These are phyloP conservation scores for Allomyces macrogynus DNA, from an alignment of 192 early-diverging fungal genomes.

Conservation along the genomic window DNA sequence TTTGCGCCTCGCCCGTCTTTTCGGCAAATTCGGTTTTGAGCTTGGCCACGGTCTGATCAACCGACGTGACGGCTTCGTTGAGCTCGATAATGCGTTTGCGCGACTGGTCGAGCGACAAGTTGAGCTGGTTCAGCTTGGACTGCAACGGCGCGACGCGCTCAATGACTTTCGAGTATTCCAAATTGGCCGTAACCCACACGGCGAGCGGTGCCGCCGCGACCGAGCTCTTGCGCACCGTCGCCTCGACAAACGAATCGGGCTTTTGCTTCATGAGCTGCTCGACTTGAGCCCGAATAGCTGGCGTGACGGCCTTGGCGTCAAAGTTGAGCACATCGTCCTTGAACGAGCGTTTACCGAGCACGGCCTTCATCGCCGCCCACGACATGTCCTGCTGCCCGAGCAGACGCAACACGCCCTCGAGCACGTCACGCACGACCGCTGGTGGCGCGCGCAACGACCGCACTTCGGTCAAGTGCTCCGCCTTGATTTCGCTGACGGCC, in stretches of 20 bases:
- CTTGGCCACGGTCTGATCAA: conserved; percentile 26
- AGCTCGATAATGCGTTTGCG: conserved; percentile 17
- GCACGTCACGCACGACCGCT: conserved; percentile 36
- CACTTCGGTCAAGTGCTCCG: conserved; percentile 34
- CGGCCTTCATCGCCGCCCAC: conserved; percentile 48
- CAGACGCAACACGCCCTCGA: conserved; percentile 34
- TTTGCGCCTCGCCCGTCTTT: conserved; percentile 36
- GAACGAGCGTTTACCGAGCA: conserved; percentile 37
- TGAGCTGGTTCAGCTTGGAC: conserved; percentile 18
- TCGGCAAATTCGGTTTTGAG: conserved; percentile 26
- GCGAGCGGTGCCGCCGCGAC: conserved; percentile 38
- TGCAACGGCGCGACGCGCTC: conserved; percentile 33
- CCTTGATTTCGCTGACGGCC: conserved; percentile 37
- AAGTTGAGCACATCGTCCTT: conserved; percentile 43
- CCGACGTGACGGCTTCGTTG: conserved; percentile 21
- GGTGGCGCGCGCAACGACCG: conserved; percentile 38
- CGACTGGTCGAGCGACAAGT: conserved; percentile 22
- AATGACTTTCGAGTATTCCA: conserved; percentile 31
- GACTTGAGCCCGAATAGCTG: conserved; percentile 24
- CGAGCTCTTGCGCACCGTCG: conserved; percentile 24
- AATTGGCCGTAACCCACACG: conserved; percentile 39
- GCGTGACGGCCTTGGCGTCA: conserved; percentile 26
- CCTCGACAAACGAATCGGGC: conserved; percentile 36
- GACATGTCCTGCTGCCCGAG: conserved; percentile 44
- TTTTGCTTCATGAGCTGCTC: conserved; percentile 25